A percentile compares a stretch with the other conserved stretches of the same genome.
Conservation (phyloP, 148 eudicot genomes). For the Rhododendron molle region DNA sequence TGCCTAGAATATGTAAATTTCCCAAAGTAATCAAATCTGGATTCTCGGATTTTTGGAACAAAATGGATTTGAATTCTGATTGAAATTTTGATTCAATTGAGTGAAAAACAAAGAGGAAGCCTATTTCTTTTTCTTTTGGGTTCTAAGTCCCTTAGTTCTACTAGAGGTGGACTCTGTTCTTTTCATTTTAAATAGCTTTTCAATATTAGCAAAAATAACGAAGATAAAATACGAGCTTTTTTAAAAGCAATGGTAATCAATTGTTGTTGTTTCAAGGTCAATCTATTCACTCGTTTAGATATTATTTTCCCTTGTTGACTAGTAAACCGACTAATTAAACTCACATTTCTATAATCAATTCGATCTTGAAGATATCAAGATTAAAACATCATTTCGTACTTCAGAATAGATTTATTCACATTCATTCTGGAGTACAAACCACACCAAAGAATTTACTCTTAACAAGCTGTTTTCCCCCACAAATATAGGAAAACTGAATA, state of each 20-base stretch:
- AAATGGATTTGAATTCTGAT: no score
- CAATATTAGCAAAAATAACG: neutral
- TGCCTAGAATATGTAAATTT: neutral
- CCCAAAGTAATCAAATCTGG: neutral
- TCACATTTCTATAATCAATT: neutral
- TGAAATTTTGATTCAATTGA: no score
- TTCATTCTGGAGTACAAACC: neutral
- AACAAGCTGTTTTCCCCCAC: neutral
- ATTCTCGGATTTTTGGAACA: neutral
- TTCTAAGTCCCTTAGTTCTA: neutral
- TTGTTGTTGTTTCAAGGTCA: neutral
- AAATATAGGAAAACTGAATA: neutral
- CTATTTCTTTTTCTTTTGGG: neutral
- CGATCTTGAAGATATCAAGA: neutral
- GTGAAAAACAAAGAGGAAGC: neutral
- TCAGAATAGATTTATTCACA: neutral
- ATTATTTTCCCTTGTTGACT: neutral
- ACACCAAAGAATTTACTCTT: neutral
- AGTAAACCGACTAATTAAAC: neutral
- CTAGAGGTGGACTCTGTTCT: neutral
- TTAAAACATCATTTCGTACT: neutral
- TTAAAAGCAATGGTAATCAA: no score
- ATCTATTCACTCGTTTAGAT: no score
- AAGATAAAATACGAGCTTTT: no score
- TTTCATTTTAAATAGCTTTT: neutral